Evolutionary conservation across 2,329 filamentous ascomycete genomes (phyloP), one percentile per base, ranked within the genome.

Genomic region (Cephalotrichum gorgonifer): DNA sequence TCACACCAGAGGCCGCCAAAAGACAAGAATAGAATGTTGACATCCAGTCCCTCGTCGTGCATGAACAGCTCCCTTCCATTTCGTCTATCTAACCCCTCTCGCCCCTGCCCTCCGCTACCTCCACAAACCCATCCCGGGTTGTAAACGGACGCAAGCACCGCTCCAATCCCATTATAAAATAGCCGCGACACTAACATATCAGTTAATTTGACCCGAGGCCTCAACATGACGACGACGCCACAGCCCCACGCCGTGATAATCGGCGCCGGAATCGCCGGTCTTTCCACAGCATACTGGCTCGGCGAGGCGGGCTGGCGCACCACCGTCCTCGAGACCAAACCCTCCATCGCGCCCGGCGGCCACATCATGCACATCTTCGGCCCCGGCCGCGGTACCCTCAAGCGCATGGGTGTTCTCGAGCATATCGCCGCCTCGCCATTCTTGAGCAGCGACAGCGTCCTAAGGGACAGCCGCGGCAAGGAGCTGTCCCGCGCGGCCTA

Each of bases 191-290:
- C n/a, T n/a, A n/a, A n/a, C n/a, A n/a, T n/a, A n/a, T n/a, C n/a
- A n/a, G n/a, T n/a, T n/a, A n/a, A n/a, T n/a, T n/a, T n/a, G n/a
- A n/a, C n/a, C n/a, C n/a, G n/a, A n/a, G n/a, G 6, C 14, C 12
- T 14, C 4, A n/a, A 20, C 4, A 38, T 38, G 33, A n/a, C 14
- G 33, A 38, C 33, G 28, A 30, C 12, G 4, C 33, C 3, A 17
- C 15, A 38, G 6, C 14, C 20, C 33, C 33, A 38, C 33, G 42
- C 42, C 42, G n/a, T 44, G 6, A 44, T 44, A 28, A 20, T 44
- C 42, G 42, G 42, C 15, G 43, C 43, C 14, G 43, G 43, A n/a
- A 30, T 44, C 28, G 43, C 43, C n/a, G 43, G 43, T 9, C 43
- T 44, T 26, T 44, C 43, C 14, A 22, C 43, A 11, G 43, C 43